Evolutionary conservation across 2,329 filamentous ascomycete species (phyloP).

Genomic region (Cercospora citrullina): DNA sequence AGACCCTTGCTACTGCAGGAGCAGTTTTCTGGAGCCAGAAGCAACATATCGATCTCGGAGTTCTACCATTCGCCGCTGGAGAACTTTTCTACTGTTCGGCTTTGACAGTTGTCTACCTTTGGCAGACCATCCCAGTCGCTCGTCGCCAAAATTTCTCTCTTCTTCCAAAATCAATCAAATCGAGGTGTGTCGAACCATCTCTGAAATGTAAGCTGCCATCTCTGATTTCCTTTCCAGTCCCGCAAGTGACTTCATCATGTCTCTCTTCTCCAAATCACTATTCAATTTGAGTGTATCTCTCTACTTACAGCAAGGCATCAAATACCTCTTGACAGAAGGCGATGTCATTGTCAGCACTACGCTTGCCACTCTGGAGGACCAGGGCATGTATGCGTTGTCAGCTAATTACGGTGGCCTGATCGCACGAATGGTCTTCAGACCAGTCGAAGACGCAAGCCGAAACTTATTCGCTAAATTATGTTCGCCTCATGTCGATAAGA

Average conservation of each 20-base stretch:
- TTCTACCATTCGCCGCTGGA: slow-evolving; percentile 85
- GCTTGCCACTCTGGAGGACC: slow-evolving; percentile 73
- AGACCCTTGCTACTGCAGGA: slow-evolving; percentile 73
- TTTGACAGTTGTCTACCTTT: slow-evolving; percentile 69
- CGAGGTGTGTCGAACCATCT: slow-evolving; percentile 43
- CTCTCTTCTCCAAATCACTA: slow-evolving; percentile 68
- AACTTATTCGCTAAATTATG: slow-evolving; percentile 86
- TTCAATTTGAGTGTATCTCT: slow-evolving; percentile 75
- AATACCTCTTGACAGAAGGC: slow-evolving; percentile 91
- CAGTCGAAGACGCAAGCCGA: slow-evolving; percentile 89
- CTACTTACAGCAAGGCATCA: slow-evolving; percentile 83
- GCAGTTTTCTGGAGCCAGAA: slow-evolving; percentile 65
- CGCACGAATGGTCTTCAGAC: slow-evolving; percentile 87
- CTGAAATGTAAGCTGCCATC: slow-evolving; percentile 26
- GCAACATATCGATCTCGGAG: slow-evolving; percentile 61
- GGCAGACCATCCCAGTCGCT: slow-evolving; percentile 60
- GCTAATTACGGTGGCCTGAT: slow-evolving; percentile 89
- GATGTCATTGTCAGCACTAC: slow-evolving; percentile 84
- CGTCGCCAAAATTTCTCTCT: slow-evolving; percentile 67
- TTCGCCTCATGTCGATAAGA: slow-evolving; percentile 44
- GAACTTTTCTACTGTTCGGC: slow-evolving; percentile 73
- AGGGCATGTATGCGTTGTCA: slow-evolving; percentile 89
- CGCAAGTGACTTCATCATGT: slow-evolving; percentile 51
- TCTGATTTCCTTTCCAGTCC: slow-evolving; percentile 30
- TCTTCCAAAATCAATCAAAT: slow-evolving; percentile 49